Conservation (phyloP, 331 rosid species). For the Phaseolus coccineus region DNA sequence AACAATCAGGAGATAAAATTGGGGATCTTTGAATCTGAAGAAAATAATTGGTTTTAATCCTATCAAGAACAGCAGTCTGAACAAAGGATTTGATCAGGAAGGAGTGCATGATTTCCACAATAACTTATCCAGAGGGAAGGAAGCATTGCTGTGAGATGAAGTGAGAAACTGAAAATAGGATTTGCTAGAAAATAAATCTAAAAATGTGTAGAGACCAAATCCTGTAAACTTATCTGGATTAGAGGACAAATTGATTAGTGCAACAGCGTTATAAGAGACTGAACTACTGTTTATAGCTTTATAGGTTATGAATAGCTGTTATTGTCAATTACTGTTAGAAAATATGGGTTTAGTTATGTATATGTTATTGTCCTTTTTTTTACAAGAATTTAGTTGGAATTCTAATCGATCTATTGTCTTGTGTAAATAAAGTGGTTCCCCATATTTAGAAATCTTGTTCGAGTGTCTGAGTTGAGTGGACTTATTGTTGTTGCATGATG, state of each 20-base stretch:
- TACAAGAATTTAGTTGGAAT: neutral
- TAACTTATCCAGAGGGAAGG: neutral
- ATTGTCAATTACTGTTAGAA: conserved; percentile 15
- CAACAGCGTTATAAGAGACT: neutral
- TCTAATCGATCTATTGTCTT: conserved; percentile 26
- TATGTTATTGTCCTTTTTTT: neutral
- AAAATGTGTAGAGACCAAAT: neutral
- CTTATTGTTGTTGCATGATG: conserved; percentile 25
- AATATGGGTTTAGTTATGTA: conserved; percentile 12
- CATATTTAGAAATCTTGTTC: conserved; percentile 6
- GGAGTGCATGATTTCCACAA: neutral
- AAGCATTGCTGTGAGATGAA: neutral
- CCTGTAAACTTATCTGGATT: neutral
- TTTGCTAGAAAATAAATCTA: neutral
- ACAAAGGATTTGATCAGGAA: neutral
- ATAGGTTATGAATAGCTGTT: neutral
- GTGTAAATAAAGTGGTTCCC: conserved; percentile 20
- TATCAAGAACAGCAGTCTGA: neutral
- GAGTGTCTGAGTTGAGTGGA: conserved; percentile 23
- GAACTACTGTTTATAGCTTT: neutral
- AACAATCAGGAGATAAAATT: neutral
- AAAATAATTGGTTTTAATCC: conserved; percentile 1
- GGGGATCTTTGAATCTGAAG: neutral
- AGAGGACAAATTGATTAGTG: neutral
- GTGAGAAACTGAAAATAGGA: neutral